Evolutionary conservation across 2,329 filamentous ascomycete genomes (phyloP), one percentile per base, ranked within the genome.

Genomic region (Lachnellula subtilissima): DNA sequence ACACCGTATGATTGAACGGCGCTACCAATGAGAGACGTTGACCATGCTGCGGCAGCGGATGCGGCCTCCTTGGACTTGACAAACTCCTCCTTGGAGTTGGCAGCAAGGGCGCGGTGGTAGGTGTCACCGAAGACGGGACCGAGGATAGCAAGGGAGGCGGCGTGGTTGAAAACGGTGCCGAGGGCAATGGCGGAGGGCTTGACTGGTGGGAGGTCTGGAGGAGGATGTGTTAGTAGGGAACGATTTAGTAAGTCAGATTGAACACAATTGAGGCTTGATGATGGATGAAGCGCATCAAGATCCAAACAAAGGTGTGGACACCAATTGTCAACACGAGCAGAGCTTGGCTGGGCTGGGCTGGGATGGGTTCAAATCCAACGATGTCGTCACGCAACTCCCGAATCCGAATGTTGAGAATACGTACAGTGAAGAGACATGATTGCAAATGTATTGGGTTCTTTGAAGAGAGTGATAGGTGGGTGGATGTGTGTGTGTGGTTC

Each of bases 131-230:
- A 96, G 75, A 97, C 78, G 61, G 93, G 93, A 58, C 85, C 83
- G 61, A 97, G 84, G 67, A 97, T 85, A 61, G 89, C 92, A 63
- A 94, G 86, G 71, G 94, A 94, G 69, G 91, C 82, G 69, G 87
- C 86, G 78, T 99, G 93, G 82, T 89, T 97, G 86, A 97, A 99
- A 75, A 91, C 78, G 61, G 92, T 94, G 77, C 94, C 94, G 70
- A 97, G 85, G 71, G 93, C 94, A 72, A 99, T 96, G 70, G 94
- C 93, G 71, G 92, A 97, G 67, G 94, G 94, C 87, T 97, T 97
- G 72, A 99, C 94, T 66, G 92, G 80, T 65, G 86, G 86, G 54
- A 89, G 81, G 73, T 88, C 69, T 71, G 53, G 23, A 36, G 50
- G 54, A 52, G 22, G 23, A 12, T 32, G 46, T 17, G 40, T 61